Evolutionary conservation across 805 yeast genomes (phyloP), one percentile per base, ranked within the genome.

Genomic region (Schizosaccharomyces osmophilus): DNA sequence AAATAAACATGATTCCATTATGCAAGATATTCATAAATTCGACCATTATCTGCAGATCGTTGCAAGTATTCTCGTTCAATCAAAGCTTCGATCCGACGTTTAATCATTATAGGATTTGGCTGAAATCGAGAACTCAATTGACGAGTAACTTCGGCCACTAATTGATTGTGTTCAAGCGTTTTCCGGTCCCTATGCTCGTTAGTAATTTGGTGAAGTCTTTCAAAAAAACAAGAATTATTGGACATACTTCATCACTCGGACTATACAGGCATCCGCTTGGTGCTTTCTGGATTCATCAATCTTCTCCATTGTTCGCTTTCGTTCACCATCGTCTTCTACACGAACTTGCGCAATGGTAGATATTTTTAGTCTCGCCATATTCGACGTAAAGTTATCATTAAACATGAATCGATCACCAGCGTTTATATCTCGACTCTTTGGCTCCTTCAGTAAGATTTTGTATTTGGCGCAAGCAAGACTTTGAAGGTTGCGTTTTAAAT

Each of bases 181-280:
- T 81, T 83, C 42, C 88, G 74, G 13, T 61, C 41, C 48, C 48
- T 43, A 4, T n/a, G 9, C 22, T 3, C 17, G 31, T 55, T 29
- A 55, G 17, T n/a, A 15, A 17, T 31, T 31, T 17, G 17, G 31
- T 29, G 24, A 45, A 8, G 24, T 19, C 11, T 22, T 8, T 39
- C 1, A 8, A 62, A 19, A 15, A 41, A 13, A 43, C 5, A 43
- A 43, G 22, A 43, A 19, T 2, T 6, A 43, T n/a, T n/a, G 22
- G 4, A 24, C 62, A 43, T 43, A 43, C 72, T 88, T 88, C 90
- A 88, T 82, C n/a, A 83, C 80, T 61, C 96, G 76, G 4, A 88
- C 95, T 62, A 88, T 78, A 0, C 94, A 93, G 0, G 96, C 95
- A 68, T 86, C 93, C 2, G 84, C 74, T 67, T 83, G 85, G 62